Evolutionary conservation across 1,284 basidiomycete species (phyloP).

Genomic region (Cryptococcus floricola): DNA sequence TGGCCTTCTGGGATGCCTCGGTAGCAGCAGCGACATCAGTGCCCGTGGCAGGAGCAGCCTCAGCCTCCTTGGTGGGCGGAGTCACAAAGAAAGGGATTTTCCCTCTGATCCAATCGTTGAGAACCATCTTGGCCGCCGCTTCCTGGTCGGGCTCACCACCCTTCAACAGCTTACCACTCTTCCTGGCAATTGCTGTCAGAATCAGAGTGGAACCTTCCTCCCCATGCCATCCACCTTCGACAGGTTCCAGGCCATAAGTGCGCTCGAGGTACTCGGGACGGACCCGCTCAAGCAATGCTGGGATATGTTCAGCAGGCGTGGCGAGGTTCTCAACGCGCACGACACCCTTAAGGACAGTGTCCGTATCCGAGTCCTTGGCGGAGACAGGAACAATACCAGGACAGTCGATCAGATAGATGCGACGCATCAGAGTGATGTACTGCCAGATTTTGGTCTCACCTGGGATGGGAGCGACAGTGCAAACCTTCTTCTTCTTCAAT

Average conservation of each 20-base stretch:
- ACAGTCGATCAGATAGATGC: constrained; percentile 99
- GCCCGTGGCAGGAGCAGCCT: neutral
- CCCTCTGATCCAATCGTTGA: constrained; percentile 97
- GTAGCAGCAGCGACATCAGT: constrained; percentile 6
- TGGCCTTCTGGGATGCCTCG: constrained; percentile 20
- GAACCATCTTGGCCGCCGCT: constrained; percentile 87
- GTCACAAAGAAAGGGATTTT: constrained; percentile 57
- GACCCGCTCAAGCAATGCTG: constrained; percentile 79
- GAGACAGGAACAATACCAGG: constrained; percentile 96
- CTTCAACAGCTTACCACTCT: constrained; percentile 87
- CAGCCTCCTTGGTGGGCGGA: constrained; percentile 50
- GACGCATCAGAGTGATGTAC: constrained; percentile 92
- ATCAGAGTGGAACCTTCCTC: constrained; percentile 65
- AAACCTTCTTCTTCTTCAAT: constrained; percentile 96
- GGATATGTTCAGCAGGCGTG: constrained; percentile 90
- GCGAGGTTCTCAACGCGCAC: constrained; percentile 93
- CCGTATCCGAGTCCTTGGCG: constrained; percentile 81
- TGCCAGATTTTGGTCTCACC: constrained; percentile 99
- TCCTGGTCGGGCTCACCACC: constrained; percentile 93
- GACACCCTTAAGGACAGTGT: constrained; percentile 94
- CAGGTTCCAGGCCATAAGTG: constrained; percentile 71
- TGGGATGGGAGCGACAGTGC: constrained; percentile 92
- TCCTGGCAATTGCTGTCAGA: constrained; percentile 78
- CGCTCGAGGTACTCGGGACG: constrained; percentile 88
- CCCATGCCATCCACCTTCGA: constrained; percentile 55